A percentile compares a stretch with the other conserved stretches of the same genome.
Evolutionary conservation across 345 rosid genomes (phyloP).

Genomic region (Ricinus communis): DNA sequence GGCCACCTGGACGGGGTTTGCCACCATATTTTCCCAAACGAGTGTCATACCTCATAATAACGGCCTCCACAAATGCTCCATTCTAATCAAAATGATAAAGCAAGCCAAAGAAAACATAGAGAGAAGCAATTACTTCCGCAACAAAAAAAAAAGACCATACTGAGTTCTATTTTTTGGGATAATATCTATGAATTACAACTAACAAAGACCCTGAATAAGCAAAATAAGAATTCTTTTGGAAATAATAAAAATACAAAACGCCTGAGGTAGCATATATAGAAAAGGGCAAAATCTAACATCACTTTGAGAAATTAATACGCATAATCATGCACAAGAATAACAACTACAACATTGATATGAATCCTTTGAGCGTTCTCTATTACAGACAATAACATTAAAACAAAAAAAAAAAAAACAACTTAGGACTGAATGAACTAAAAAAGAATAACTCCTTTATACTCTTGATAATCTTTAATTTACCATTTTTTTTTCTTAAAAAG

Average conservation of each 20-base stretch:
- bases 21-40: constrained; percentile 85
- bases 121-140: background rate
- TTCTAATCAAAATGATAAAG: constrained; percentile 39
- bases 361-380: background rate
- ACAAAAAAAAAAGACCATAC: background rate
- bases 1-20: constrained; percentile 83
- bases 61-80: constrained; percentile 89
- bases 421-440: too few relatives aligned
- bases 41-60: constrained; percentile 85
- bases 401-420: too few relatives aligned
- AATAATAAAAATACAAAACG: background rate
- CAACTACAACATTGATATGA: background rate
- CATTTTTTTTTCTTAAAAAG: too few relatives aligned
- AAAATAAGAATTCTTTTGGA: background rate
- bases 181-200: background rate
- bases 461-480: too few relatives aligned
- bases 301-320: background rate
- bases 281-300: background rate
- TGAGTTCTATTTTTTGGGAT: background rate
- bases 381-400: too few relatives aligned
- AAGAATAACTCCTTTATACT: too few relatives aligned
- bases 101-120: background rate
- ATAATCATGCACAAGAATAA: background rate
- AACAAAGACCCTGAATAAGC: background rate
- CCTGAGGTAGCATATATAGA: background rate